Conservation (phyloP, 495 filamentous ascomycete species). For the Chaetomium fimeti region DNA sequence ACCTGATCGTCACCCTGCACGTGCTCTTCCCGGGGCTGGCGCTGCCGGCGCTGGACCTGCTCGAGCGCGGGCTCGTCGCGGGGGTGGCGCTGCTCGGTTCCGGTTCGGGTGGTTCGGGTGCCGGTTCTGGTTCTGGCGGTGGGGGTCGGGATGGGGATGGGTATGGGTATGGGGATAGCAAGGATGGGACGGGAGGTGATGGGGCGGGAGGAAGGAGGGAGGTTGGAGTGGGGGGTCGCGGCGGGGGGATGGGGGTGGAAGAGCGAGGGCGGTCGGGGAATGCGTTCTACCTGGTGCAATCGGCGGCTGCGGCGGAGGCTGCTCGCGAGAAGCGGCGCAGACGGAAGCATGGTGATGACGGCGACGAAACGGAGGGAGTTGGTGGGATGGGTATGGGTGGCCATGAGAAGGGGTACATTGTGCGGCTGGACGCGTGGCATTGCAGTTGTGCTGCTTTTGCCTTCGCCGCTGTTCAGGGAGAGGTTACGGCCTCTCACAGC, state of each 20-base stretch:
- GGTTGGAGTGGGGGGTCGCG: not conserved
- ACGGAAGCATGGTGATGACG: not conserved
- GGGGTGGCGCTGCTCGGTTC: conserved; percentile 24
- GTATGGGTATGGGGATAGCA: not conserved
- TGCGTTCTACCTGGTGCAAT: conserved; percentile 42
- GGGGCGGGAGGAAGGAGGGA: not conserved
- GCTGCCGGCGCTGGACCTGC: conserved; percentile 75
- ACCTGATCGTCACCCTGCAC: conserved; percentile 59
- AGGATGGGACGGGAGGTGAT: not conserved
- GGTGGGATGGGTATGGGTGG: not conserved
- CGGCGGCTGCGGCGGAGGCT: conserved; percentile 30
- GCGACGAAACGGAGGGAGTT: not conserved
- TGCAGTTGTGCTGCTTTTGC: conserved; percentile 84
- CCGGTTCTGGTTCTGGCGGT: not conserved
- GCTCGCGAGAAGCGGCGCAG: conserved; percentile 9
- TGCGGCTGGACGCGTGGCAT: conserved; percentile 76
- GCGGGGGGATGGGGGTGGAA: not conserved
- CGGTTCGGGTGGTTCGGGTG: not conserved
- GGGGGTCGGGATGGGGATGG: not conserved
- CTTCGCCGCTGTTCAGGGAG: conserved; percentile 57
- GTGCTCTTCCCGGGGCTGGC: conserved; percentile 60
- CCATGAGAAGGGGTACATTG: conserved; percentile 55
- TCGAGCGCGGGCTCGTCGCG: conserved; percentile 70
- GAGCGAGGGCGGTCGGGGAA: not conserved
- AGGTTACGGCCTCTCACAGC: not conserved